Conservation (phyloP, 75 land plant genomes). For the Adiantum capillusveneris region DNA sequence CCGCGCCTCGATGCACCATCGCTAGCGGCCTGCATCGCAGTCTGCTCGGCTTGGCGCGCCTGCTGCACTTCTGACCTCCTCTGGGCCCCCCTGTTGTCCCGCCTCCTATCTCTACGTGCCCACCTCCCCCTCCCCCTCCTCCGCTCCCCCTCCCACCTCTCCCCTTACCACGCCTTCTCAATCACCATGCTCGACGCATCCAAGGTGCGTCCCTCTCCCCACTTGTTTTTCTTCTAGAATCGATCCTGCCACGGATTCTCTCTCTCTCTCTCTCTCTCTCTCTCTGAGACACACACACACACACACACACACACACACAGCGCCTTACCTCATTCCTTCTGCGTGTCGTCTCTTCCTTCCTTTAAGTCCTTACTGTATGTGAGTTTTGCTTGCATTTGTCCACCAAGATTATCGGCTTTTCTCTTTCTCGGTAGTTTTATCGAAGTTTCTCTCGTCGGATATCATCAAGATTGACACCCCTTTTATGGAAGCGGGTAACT, state of each 20-base stretch:
- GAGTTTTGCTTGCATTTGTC: no score
- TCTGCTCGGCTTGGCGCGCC: conserved; percentile 4
- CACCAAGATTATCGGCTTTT: no score
- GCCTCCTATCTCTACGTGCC: not conserved
- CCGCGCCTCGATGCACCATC: conserved; percentile 4
- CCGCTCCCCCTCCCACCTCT: not conserved
- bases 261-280: not conserved
- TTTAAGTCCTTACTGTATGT: no score
- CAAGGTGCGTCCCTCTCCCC: not conserved
- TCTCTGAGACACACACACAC: no score
- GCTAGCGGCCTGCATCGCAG: not conserved
- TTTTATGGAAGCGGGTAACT: no score
- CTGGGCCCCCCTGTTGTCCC: not conserved
- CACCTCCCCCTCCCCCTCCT: conserved; percentile 10
- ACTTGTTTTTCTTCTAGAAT: not conserved
- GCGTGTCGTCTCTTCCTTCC: no score
- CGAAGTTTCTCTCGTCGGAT: no score
- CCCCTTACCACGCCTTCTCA: conserved; percentile 1
- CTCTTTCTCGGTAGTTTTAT: no score
- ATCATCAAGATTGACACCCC: no score
- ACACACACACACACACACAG: no score
- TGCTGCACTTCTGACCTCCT: not conserved
- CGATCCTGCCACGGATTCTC: conserved; percentile 3
- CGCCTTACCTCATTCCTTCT: no score
- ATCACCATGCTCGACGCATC: conserved; percentile 3